These are phyloP conservation scores for Epicoccum nigrum DNA, from an alignment of 2,329 filamentous ascomycete species.

Conservation along the genomic window DNA sequence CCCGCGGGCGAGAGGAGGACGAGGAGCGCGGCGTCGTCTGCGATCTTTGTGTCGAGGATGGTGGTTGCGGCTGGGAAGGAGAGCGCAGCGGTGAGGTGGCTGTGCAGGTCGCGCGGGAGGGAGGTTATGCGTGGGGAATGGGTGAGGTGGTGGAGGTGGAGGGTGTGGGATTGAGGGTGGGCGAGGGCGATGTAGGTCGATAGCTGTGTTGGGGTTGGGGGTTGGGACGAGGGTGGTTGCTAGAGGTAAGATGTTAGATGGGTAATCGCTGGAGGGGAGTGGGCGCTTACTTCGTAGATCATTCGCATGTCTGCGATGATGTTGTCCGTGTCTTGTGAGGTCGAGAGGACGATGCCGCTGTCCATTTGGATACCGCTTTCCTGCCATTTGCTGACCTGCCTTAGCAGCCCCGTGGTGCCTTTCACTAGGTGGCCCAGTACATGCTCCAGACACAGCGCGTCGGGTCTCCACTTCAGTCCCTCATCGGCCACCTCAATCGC, in stretches of 20 bases:
- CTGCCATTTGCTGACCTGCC: slow-evolving; percentile 53
- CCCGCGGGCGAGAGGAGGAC: slow-evolving; percentile 61
- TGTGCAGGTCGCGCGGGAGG: slow-evolving; percentile 37
- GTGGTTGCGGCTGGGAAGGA: slow-evolving; percentile 43
- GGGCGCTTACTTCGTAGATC: slow-evolving; percentile 54
- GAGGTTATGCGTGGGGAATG: slow-evolving; percentile 51
- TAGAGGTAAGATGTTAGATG: slow-evolving; percentile 16
- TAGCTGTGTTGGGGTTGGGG: slow-evolving; percentile 14
- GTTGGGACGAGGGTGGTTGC: not conserved
- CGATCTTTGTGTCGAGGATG: slow-evolving; percentile 69
- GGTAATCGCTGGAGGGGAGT: not conserved
- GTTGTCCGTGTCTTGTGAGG: slow-evolving; percentile 29
- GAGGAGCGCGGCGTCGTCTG: slow-evolving; percentile 66
- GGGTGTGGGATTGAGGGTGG: slow-evolving; percentile 13
- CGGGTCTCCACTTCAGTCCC: slow-evolving; percentile 51
- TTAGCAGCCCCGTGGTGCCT: slow-evolving; percentile 41
- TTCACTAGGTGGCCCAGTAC: slow-evolving; percentile 41
- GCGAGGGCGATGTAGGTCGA: slow-evolving; percentile 38
- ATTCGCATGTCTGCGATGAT: slow-evolving; percentile 63
- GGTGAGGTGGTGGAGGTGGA: slow-evolving; percentile 41
- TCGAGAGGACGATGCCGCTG: slow-evolving; percentile 63
- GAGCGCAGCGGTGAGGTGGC: slow-evolving; percentile 62
- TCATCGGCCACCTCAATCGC: slow-evolving; percentile 46
- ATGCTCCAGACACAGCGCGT: slow-evolving; percentile 50
- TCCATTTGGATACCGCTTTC: slow-evolving; percentile 66